phyloP scores from a whole-genome alignment of 1,284 basidiomycete species.

The Stereum hirsutum region DNA sequence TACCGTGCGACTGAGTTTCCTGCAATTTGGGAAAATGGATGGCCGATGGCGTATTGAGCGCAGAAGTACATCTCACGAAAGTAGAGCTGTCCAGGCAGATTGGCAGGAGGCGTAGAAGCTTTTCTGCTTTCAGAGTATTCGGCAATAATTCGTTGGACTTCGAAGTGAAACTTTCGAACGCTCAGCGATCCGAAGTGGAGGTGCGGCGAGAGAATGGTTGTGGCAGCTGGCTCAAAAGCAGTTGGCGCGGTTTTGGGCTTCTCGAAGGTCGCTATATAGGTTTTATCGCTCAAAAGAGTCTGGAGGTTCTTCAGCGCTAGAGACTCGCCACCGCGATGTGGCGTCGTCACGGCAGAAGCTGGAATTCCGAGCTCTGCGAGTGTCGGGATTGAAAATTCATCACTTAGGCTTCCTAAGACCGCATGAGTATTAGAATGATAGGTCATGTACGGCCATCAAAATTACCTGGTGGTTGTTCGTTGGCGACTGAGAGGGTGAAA shows the following conservation, averaged over 20 bases:
- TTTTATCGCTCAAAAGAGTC: neutral
- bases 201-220: conserved; percentile 4
- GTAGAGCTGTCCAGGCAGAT: conserved; percentile 4
- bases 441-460: neutral
- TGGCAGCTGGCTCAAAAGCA: conserved; percentile 1
- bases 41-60: conserved; percentile 2
- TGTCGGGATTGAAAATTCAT: neutral
- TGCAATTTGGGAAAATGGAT: neutral
- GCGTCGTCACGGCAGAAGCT: neutral
- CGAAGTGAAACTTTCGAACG: neutral
- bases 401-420: neutral
- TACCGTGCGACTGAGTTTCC: conserved; percentile 3
- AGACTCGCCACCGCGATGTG: conserved; percentile 1
- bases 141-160: conserved; percentile 1
- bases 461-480: neutral
- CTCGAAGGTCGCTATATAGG: conserved; percentile 2
- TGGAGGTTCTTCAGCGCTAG: neutral
- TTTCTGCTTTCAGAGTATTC: neutral
- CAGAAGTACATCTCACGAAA: conserved; percentile 6
- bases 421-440: neutral
- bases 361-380: conserved; percentile 4
- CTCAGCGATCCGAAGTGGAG: conserved; percentile 6
- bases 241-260: conserved; percentile 3
- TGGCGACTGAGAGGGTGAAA: neutral
- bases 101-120: neutral